Evolutionary conservation across 192 early-diverging fungal genomes (phyloP), one percentile per base, ranked within the genome.

Genomic region (Geranomyces michiganensis): DNA sequence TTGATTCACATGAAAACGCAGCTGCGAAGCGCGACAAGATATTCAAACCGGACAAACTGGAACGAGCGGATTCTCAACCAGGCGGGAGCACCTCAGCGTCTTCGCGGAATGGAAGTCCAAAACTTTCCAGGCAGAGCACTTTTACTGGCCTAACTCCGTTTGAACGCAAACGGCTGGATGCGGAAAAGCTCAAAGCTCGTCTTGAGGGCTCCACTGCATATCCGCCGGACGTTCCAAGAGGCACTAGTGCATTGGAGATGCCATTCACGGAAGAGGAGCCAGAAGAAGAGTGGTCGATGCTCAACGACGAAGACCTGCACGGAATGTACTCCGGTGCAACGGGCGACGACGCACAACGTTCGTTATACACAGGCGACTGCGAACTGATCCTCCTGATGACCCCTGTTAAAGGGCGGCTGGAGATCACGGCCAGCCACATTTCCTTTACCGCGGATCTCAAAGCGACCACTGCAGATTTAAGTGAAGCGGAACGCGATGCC

Each of bases 351-450:
- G 41, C 51, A 8, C 73, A 79, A 48, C 69, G 66, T 10, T 61
- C 75, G 26, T 7, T 82, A 3, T 78, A 55, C 48, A 33, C 71
- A 19, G 62, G 55, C 7, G 81, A 82, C 17, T 78, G 77, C 67
- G 78, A 81, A 49, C 66, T 82, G 73, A 85, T 85, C n/a, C 31
- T 82, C 9, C 64, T 80, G 22, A 80, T 82, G 79, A 81, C 81
- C 10, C 56, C 81, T 3, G 72, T 85, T 10, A 75, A 77, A 47
- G 83, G 83, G 26, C 53, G 79, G 17, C 44, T 85, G 1, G 80
- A 85, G 56, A 49, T 85, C 12, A 76, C 78, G 10, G 33, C 66
- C 24, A 59, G 30, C n/a, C 68, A 77, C 44, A 19, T 85, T 10
- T 49, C 62, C 2, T 85, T 85, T 58, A 75, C 59, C 29, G 67